Evolutionary conservation across 1,139 yeast genomes (phyloP).

Genomic region (Kurtzmaniella quercitrusa): DNA sequence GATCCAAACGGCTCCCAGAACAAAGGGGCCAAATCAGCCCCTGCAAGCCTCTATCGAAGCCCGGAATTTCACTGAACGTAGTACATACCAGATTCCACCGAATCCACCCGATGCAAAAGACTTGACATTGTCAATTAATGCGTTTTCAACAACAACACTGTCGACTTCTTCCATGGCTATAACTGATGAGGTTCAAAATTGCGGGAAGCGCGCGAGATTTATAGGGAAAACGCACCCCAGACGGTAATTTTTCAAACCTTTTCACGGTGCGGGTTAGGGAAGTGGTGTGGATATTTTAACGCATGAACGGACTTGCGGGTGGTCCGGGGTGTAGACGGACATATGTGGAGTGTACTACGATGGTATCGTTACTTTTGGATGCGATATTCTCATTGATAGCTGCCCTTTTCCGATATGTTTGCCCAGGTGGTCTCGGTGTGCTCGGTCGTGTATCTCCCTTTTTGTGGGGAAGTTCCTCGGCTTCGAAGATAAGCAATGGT

Average conservation of each 20-base stretch:
- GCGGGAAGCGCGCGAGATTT: not conserved
- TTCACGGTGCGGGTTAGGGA: not conserved
- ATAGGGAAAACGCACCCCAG: not conserved
- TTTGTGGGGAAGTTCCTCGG: constrained; percentile 1
- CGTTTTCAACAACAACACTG: constrained; percentile 19
- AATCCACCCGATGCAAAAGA: constrained; percentile 88
- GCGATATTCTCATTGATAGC: too few species aligned
- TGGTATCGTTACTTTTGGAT: too few species aligned
- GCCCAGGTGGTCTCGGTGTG: not conserved
- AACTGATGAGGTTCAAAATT: not conserved
- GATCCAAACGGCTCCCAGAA: not conserved
- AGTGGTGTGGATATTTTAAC: too few species aligned
- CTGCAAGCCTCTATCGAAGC: too few species aligned
- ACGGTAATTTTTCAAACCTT: not conserved
- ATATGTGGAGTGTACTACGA: too few species aligned
- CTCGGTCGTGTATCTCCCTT: not conserved
- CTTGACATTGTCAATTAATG: constrained; percentile 52
- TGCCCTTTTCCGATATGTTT: too few species aligned
- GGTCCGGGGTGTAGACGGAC: too few species aligned
- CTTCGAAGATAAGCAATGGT: not conserved
- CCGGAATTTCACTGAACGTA: not conserved
- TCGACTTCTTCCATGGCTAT: constrained; percentile 44
- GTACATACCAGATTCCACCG: constrained; percentile 43
- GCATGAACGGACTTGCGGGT: too few species aligned
- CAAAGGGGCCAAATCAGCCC: not conserved